phyloP scores from a whole-genome alignment of 2,329 filamentous ascomycete species.

The Pseudogymnoascus sp. region DNA sequence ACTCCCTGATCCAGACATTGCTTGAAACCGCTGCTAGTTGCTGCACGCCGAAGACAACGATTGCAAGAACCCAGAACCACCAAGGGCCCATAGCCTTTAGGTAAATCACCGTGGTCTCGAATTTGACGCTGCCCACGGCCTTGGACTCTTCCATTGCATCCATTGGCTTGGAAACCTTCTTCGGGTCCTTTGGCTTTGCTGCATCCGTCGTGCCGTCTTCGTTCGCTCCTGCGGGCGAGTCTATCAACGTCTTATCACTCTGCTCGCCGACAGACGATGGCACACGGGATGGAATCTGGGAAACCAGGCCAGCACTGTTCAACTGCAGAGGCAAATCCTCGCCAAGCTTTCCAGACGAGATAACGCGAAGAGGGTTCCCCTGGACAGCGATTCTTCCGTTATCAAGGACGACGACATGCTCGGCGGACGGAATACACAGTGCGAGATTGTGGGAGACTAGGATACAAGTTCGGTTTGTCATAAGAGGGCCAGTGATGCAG shows the following conservation, averaged over 20 bases:
- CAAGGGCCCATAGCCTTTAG: slow-evolving; percentile 86
- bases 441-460: slow-evolving; percentile 91
- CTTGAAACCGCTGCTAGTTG: slow-evolving; percentile 81
- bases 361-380: slow-evolving; percentile 68
- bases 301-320: slow-evolving; percentile 59
- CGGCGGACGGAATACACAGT: slow-evolving; percentile 72
- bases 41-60: slow-evolving; percentile 67
- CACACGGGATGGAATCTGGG: slow-evolving; percentile 66
- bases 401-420: slow-evolving; percentile 75
- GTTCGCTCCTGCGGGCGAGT: slow-evolving; percentile 33
- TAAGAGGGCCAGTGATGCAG: slow-evolving; percentile 80
- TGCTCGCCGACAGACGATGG: slow-evolving; percentile 66
- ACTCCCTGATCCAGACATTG: slow-evolving; percentile 89
- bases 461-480: slow-evolving; percentile 83
- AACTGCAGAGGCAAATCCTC: slow-evolving; percentile 74
- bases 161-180: slow-evolving; percentile 33
- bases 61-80: slow-evolving; percentile 83
- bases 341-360: slow-evolving; percentile 78
- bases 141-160: slow-evolving; percentile 65
- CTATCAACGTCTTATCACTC: slow-evolving; percentile 43
- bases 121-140: slow-evolving; percentile 77
- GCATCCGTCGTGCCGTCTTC: slow-evolving; percentile 35
- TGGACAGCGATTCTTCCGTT: slow-evolving; percentile 74
- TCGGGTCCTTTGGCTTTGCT: slow-evolving; percentile 29
- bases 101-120: slow-evolving; percentile 78